phyloP scores from a whole-genome alignment of 2,329 filamentous ascomycete species.

The Fusarium nodosum region DNA sequence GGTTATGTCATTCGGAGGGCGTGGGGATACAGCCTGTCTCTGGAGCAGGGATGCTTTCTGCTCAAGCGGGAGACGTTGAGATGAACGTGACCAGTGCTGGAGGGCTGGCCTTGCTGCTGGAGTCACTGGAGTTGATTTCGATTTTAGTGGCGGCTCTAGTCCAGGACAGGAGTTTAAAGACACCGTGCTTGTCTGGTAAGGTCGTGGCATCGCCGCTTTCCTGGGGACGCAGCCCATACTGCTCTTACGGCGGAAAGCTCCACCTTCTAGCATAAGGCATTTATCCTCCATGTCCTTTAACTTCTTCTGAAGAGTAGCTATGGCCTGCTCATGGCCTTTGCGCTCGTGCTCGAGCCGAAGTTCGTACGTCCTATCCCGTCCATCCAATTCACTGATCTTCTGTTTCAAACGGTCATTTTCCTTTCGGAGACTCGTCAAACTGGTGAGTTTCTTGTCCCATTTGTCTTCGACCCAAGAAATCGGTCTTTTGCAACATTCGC shows the following conservation, averaged over 20 bases:
- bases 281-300: slow-evolving; percentile 55
- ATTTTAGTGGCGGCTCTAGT: slow-evolving; percentile 41
- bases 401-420: slow-evolving; percentile 54
- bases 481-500: slow-evolving; percentile 60
- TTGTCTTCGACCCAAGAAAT: slow-evolving; percentile 55
- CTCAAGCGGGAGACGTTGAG: slow-evolving; percentile 34
- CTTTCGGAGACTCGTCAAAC: slow-evolving; percentile 48
- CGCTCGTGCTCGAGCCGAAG: slow-evolving; percentile 56
- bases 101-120: slow-evolving; percentile 40
- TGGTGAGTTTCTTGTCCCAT: slow-evolving; percentile 55
- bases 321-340: slow-evolving; percentile 52
- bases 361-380: slow-evolving; percentile 58
- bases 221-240: slow-evolving; percentile 32
- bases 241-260: slow-evolving; percentile 43
- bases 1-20: slow-evolving; percentile 19
- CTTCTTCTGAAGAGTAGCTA: slow-evolving; percentile 53
- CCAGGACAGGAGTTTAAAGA: slow-evolving; percentile 31
- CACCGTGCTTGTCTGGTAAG: slow-evolving; percentile 35
- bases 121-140: slow-evolving; percentile 46
- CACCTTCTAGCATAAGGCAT: slow-evolving; percentile 51
- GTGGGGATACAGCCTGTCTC: slow-evolving; percentile 27
- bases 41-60: slow-evolving; percentile 21
- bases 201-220: slow-evolving; percentile 38
- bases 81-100: slow-evolving; percentile 37
- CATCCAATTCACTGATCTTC: slow-evolving; percentile 55